A percentile compares a stretch with the other conserved stretches of the same genome.
Conservation (phyloP, 2,329 filamentous ascomycete species). For the Sporothrix dimorphospora region DNA sequence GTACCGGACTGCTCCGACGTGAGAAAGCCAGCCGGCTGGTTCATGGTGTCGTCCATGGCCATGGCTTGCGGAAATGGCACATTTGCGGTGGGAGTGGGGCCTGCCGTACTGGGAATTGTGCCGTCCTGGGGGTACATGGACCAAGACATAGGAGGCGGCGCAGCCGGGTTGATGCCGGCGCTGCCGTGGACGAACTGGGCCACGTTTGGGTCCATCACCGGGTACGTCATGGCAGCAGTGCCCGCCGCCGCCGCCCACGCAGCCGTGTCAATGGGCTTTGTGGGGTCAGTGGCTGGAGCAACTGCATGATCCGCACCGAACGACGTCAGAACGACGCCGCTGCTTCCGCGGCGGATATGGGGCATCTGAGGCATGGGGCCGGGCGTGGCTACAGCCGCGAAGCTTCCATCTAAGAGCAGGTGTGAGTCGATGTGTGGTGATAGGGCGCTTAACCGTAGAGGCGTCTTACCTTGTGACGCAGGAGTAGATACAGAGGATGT, state of each 20-base stretch:
- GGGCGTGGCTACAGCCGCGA: background rate
- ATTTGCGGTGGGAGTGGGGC: background rate
- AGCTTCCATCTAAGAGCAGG: background rate
- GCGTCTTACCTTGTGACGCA: background rate
- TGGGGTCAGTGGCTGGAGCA: background rate
- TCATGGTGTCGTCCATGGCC: background rate
- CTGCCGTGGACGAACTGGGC: background rate
- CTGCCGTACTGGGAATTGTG: background rate
- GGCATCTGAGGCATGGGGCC: background rate
- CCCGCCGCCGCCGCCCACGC: background rate
- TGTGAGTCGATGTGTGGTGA: background rate
- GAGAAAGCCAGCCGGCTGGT: background rate
- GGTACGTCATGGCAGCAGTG: background rate
- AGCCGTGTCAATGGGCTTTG: conserved; percentile 5
- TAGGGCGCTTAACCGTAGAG: too few relatives aligned
- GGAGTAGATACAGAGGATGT: conserved; percentile 13
- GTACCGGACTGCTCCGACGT: too few relatives aligned
- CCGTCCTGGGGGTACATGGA: background rate
- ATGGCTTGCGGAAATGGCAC: background rate
- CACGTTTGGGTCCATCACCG: conserved; percentile 4
- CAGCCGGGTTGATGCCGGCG: too few relatives aligned
- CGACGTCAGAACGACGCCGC: background rate
- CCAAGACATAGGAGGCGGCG: background rate
- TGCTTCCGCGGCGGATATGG: background rate
- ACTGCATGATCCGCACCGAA: background rate